A percentile compares a stretch with the other conserved stretches of the same genome.
phyloP scores from a whole-genome alignment of 106 monocot genomes.

The Cymbidium sinense region DNA sequence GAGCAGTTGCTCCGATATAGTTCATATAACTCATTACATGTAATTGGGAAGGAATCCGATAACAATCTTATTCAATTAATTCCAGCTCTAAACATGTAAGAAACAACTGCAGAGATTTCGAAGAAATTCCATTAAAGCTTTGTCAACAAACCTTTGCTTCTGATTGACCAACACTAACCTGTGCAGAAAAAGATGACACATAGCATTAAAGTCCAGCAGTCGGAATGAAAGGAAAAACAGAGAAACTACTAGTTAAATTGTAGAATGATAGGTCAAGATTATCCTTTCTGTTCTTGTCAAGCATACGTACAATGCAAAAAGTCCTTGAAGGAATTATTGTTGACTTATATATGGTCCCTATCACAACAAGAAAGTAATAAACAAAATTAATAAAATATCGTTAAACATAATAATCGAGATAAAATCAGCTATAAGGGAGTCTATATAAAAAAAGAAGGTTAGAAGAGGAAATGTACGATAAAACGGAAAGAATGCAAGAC shows the following conservation, averaged over 20 bases:
- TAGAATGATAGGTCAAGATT: neutral
- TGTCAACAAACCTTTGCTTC: conserved; percentile 88
- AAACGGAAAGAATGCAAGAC: neutral
- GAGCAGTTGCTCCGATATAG: neutral
- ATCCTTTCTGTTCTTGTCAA: neutral
- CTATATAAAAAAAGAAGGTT: neutral
- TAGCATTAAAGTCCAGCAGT: neutral
- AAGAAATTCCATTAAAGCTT: neutral
- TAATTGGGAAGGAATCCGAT: neutral
- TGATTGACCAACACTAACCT: conserved; percentile 89
- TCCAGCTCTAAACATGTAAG: neutral
- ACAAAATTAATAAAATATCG: neutral
- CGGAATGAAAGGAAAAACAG: neutral
- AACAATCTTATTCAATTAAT: neutral
- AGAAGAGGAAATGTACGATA: neutral
- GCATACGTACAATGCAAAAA: conserved; percentile 78
- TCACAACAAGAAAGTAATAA: conserved; percentile 13
- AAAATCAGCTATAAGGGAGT: neutral
- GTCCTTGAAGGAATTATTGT: conserved; percentile 82
- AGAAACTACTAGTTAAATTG: neutral
- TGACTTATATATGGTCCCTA: conserved; percentile 87
- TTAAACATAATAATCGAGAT: neutral
- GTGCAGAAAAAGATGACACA: conserved; percentile 12
- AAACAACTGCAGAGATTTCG: neutral
- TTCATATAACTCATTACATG: neutral